phyloP scores from a whole-genome alignment of 2,329 filamentous ascomycete species.

The Canariomyces notabilis region DNA sequence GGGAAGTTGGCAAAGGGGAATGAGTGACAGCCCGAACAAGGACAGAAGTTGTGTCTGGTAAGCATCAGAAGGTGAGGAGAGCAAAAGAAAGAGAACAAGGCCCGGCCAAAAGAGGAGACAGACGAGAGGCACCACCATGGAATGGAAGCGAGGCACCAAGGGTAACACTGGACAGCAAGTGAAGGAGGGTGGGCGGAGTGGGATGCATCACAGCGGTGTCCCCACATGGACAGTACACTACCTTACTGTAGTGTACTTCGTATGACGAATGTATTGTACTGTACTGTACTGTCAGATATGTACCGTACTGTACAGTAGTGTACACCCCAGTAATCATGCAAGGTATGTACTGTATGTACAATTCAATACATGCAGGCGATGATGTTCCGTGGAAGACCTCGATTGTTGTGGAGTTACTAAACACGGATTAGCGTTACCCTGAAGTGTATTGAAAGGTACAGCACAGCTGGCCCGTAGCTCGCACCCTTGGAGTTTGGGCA shows the following conservation, averaged over 20 bases:
- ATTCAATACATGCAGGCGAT: too few species aligned
- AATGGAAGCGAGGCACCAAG: constrained; percentile 19
- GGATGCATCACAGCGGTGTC: constrained; percentile 21
- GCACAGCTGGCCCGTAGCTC: too few species aligned
- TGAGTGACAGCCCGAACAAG: constrained; percentile 12
- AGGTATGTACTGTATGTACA: too few species aligned
- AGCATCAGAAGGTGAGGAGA: constrained; percentile 6
- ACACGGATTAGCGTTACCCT: too few species aligned
- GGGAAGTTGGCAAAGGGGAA: constrained; percentile 6
- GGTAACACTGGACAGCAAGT: constrained; percentile 11
- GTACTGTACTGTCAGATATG: not conserved
- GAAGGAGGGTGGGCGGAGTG: constrained; percentile 18
- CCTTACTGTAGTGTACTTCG: not conserved
- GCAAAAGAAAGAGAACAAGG: constrained; percentile 14
- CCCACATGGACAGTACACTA: constrained; percentile 5
- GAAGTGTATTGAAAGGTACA: too few species aligned
- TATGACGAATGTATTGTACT: not conserved
- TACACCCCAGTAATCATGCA: too few species aligned
- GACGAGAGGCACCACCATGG: constrained; percentile 1
- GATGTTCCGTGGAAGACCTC: too few species aligned
- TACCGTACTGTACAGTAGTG: too few species aligned
- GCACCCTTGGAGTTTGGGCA: constrained; percentile 12
- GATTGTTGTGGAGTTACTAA: too few species aligned
- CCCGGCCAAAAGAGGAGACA: constrained; percentile 8
- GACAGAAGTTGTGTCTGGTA: constrained; percentile 14